Conservation (phyloP, 768 basidiomycete genomes). For the Krasilnikovozyma curviuscula region DNA sequence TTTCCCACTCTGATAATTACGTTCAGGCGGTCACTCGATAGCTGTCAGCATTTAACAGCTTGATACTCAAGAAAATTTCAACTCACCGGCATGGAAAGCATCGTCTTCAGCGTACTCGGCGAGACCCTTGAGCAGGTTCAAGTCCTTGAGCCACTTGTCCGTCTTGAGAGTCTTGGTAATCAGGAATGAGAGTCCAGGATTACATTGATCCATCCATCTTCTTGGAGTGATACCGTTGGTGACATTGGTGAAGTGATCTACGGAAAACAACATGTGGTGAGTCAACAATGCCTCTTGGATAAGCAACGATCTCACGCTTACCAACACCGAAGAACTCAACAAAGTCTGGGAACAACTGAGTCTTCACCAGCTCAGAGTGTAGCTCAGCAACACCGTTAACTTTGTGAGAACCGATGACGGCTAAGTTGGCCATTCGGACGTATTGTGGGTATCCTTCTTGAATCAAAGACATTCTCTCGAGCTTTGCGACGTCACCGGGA, state of each 20-base stretch:
- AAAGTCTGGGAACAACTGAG: constrained; percentile 46
- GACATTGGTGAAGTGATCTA: constrained; percentile 59
- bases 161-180: constrained; percentile 68
- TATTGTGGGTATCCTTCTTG: constrained; percentile 69
- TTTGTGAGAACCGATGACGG: constrained; percentile 46
- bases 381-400: constrained; percentile 96
- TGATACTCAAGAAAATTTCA: no score
- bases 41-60: background rate
- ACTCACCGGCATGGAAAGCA: no score
- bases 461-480: constrained; percentile 54
- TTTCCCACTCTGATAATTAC: constrained; percentile 42
- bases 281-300: no score
- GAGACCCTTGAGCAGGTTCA: constrained; percentile 57
- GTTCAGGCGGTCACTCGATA: background rate
- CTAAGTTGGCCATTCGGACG: constrained; percentile 78
- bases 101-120: constrained; percentile 47
- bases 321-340: constrained; percentile 76
- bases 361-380: constrained; percentile 70
- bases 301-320: constrained; percentile 45
- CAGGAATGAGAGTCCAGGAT: constrained; percentile 64
- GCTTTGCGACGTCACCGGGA: constrained; percentile 63
- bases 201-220: constrained; percentile 40
- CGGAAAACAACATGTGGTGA: no score
- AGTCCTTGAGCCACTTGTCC: constrained; percentile 65
- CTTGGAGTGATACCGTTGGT: constrained; percentile 10